Conservation (phyloP, 805 yeast genomes). For the Kluyveromyces siamensis region DNA sequence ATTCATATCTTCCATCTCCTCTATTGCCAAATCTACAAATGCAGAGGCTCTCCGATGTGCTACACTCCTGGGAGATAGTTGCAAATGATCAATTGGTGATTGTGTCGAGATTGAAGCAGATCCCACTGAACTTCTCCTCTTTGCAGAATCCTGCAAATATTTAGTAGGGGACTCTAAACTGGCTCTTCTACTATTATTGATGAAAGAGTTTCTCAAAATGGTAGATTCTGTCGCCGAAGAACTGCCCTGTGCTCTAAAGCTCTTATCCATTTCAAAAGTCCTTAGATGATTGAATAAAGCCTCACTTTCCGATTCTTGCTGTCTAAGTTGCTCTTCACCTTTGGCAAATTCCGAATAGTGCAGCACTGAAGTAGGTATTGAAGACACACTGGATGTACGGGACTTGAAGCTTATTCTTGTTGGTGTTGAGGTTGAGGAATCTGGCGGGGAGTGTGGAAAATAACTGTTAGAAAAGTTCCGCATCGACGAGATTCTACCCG, state of each 20-base stretch:
- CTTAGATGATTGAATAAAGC: constrained; percentile 7
- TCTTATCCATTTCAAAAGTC: not conserved
- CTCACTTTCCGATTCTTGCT: constrained; percentile 7
- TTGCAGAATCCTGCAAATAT: not conserved
- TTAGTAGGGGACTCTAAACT: not conserved
- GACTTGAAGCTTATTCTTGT: constrained; percentile 1
- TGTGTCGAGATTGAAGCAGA: not conserved
- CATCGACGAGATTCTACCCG: not conserved
- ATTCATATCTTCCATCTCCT: not conserved
- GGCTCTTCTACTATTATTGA: not conserved
- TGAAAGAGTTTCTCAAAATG: not conserved
- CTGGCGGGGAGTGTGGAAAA: not conserved
- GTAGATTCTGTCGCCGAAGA: not conserved
- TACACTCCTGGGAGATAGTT: not conserved
- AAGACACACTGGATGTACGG: not conserved
- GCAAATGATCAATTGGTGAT: not conserved
- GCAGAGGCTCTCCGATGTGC: constrained; percentile 1
- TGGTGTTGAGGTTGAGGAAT: not conserved
- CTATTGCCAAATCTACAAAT: not conserved
- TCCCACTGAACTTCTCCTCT: not conserved
- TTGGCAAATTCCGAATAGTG: not conserved
- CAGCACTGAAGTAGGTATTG: not conserved
- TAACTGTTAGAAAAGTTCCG: not conserved
- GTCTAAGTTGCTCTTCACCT: not conserved
- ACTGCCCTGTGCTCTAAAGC: not conserved